A percentile compares a stretch with the other conserved stretches of the same genome.
Evolutionary conservation across 345 rosid species (phyloP).

Genomic region (Microthlaspi erraticum): DNA sequence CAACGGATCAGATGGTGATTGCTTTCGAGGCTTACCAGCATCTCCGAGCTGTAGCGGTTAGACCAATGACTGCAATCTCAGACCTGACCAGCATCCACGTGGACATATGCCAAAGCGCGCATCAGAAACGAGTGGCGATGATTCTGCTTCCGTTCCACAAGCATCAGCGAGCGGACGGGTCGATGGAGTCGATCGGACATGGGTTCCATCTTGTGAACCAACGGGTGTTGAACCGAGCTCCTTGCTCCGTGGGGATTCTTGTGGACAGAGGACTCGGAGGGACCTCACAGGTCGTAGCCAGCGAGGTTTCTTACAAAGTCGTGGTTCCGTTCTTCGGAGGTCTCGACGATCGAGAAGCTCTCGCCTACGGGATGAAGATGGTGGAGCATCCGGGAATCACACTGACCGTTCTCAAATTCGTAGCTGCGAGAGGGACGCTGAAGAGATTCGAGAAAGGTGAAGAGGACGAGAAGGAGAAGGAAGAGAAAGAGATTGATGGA

Average conservation of each 20-base stretch:
- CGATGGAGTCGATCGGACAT: constrained; percentile 68
- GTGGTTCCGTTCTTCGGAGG: constrained; percentile 69
- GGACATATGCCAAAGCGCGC: constrained; percentile 69
- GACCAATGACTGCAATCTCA: constrained; percentile 86
- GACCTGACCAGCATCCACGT: constrained; percentile 57
- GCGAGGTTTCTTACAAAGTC: constrained; percentile 59
- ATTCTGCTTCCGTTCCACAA: constrained; percentile 75
- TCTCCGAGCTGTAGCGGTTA: constrained; percentile 63
- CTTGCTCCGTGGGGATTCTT: constrained; percentile 77
- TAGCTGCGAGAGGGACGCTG: constrained; percentile 30
- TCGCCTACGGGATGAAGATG: constrained; percentile 59
- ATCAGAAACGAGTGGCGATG: constrained; percentile 60
- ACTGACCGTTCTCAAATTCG: constrained; percentile 49
- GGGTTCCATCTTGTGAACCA: constrained; percentile 54
- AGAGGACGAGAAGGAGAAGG: constrained; percentile 31
- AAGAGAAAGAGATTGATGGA: constrained; percentile 35
- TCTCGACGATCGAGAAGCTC: constrained; percentile 62
- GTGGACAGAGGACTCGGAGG: constrained; percentile 85
- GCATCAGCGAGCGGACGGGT: constrained; percentile 62
- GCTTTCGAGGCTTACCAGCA: constrained; percentile 75
- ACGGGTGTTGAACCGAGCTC: constrained; percentile 55
- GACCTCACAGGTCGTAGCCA: constrained; percentile 60
- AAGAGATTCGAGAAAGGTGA: constrained; percentile 31
- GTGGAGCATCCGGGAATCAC: constrained; percentile 67
- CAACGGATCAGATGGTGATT: constrained; percentile 60